These are phyloP conservation scores for Cladosporium sp. DNA, from an alignment of 2,329 filamentous ascomycete species.

Conservation along the genomic window DNA sequence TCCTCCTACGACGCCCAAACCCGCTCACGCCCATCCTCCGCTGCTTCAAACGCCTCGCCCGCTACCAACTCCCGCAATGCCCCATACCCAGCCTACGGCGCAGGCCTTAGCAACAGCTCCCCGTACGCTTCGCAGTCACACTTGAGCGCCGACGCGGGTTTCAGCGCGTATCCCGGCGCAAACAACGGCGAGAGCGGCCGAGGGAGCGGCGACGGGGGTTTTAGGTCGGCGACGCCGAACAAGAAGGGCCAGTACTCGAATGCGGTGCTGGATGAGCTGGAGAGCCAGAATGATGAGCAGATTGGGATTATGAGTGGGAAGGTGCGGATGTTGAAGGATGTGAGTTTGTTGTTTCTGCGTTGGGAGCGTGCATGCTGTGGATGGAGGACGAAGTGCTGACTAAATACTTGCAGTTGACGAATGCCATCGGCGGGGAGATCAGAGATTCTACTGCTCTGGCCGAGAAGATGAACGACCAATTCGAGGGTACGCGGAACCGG, in stretches of 20 bases:
- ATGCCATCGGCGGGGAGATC: constrained; percentile 94
- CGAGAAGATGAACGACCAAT: constrained; percentile 94
- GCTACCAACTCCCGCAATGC: constrained; percentile 28
- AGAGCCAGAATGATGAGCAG: constrained; percentile 91
- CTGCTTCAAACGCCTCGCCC: constrained; percentile 28
- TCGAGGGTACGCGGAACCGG: constrained; percentile 79
- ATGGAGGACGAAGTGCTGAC: constrained; percentile 6
- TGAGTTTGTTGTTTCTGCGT: constrained; percentile 48
- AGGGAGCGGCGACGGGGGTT: constrained; percentile 32
- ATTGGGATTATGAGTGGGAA: constrained; percentile 89
- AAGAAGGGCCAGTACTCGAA: constrained; percentile 85
- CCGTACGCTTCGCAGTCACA: constrained; percentile 23
- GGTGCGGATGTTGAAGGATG: constrained; percentile 84
- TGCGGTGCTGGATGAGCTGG: constrained; percentile 86
- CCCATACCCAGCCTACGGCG: constrained; percentile 27
- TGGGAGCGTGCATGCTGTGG: not conserved
- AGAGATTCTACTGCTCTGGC: constrained; percentile 83
- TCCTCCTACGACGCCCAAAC: constrained; percentile 37
- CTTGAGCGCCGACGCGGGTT: constrained; percentile 21
- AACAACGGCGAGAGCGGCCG: constrained; percentile 23
- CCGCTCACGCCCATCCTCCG: constrained; percentile 35
- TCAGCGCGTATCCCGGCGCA: constrained; percentile 34
- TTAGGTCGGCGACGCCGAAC: constrained; percentile 48
- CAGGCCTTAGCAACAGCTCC: constrained; percentile 20
- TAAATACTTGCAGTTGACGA: constrained; percentile 66